A percentile compares a stretch with the other conserved stretches of the same genome.
phyloP scores from a whole-genome alignment of 495 filamentous ascomycete genomes.

The Penicillium bovifimosum region DNA sequence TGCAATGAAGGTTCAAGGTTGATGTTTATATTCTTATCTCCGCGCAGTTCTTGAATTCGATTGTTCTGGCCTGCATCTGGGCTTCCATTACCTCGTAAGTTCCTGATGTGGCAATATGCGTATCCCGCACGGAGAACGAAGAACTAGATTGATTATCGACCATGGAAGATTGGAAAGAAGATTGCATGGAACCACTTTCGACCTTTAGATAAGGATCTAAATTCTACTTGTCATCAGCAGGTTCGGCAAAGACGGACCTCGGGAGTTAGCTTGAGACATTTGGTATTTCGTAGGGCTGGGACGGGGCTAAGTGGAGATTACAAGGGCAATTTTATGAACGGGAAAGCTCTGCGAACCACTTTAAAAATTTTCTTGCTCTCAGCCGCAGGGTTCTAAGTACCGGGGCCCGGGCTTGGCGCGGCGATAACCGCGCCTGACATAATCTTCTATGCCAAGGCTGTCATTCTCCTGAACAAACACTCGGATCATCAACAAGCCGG shows the following conservation, averaged over 20 bases:
- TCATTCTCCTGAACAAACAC: too few species aligned
- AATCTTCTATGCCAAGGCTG: neutral
- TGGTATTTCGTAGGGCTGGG: constrained; percentile 3
- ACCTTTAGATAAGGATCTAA: neutral
- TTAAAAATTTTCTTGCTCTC: neutral
- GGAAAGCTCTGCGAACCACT: constrained; percentile 3
- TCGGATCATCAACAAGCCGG: too few species aligned
- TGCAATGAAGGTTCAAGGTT: too few species aligned
- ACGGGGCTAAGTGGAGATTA: neutral
- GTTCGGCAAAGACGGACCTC: too few species aligned
- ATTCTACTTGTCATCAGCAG: neutral
- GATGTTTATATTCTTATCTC: neutral
- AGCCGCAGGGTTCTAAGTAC: neutral
- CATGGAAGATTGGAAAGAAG: neutral
- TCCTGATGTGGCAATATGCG: neutral
- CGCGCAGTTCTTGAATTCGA: neutral
- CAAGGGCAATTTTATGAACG: neutral
- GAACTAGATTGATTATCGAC: neutral
- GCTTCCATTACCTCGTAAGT: neutral
- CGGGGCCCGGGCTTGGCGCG: neutral
- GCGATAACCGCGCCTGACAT: constrained; percentile 3
- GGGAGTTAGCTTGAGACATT: neutral
- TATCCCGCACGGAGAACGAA: neutral
- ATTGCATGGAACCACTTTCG: neutral
- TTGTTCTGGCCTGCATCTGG: neutral